Base-by-base conservation (phyloP, 2,329 filamentous ascomycete species). In the Exserohilum turcica region DNA sequence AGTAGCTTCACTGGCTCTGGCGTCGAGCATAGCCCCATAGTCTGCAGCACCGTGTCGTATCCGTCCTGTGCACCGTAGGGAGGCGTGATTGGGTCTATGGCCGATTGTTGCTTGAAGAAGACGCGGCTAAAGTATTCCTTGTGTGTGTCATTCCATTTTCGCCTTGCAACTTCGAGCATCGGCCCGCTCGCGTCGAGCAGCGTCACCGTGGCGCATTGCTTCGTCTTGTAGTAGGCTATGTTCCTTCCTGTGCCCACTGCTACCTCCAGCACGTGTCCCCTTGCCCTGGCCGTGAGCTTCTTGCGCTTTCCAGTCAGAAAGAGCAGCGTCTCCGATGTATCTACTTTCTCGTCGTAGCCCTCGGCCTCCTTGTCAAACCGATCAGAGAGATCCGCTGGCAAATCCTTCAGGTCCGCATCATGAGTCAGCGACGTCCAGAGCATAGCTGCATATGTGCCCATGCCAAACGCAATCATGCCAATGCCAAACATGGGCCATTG, bases 1-100 rank as follows among this genome's bases (percentile, higher is more conserved):
- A 82, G 67, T 38, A 81, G 66, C 52, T 70, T 68, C 29, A 74
- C 74, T 2, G 79, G 79, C 43, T 76, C 70, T 6, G 74, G 67
- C 21, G 78, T 81, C 31, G 77, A 80, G 68, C 79, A 82, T 6
- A 82, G 67, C 5, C 79, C 79, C 78, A 81, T 80, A 3, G 79
- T 80, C 64, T 82, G 79, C 39, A 82, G 65, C 33, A 82, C 77
- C 1, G 78, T 80, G 49, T 80, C 78, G 63, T 79, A 82, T 19
- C 74, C 74, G 28, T 75, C 74, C 35, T 70, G 68, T 10, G 73
- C 67, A 31, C 62, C 70, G 24, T 76, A 78, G 6, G 77, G 75
- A 7, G 74, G 70, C 6, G 74, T 74, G 60, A 80, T 78, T 7
- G 71, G 66, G 7, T 75, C 74, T 33, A 78, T 57, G 15, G 76